These are phyloP conservation scores for Phytomonas sp. DNA, from an alignment of 208 protist species.

Conservation along the genomic window DNA sequence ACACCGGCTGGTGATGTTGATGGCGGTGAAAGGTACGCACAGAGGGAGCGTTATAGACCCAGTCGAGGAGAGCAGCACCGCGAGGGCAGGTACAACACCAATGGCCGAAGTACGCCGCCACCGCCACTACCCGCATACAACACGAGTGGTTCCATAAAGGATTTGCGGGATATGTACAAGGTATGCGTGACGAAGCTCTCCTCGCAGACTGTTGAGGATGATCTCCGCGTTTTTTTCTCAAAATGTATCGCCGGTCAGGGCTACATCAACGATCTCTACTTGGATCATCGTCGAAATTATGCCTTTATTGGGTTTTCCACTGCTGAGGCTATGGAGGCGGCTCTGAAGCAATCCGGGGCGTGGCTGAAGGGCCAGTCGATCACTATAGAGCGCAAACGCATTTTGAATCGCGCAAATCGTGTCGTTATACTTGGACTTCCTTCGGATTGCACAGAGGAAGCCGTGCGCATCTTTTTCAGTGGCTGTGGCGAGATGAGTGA, in stretches of 20 bases:
- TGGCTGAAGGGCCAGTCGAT: conserved; percentile 33
- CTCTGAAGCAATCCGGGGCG: conserved; percentile 39
- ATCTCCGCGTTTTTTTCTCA: conserved; percentile 38
- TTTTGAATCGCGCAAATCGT: conserved; percentile 16
- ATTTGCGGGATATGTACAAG: conserved; percentile 16
- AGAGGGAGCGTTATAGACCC: background rate
- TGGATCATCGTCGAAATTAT: conserved; percentile 23
- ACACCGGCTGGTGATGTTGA: background rate
- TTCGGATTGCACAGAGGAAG: conserved; percentile 20
- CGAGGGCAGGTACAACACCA: background rate
- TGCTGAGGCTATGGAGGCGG: conserved; percentile 29
- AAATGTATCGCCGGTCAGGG: conserved; percentile 17
- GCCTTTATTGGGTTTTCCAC: conserved; percentile 48
- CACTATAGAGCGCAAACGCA: conserved; percentile 31
- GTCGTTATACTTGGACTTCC: conserved; percentile 50
- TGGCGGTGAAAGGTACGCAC: background rate
- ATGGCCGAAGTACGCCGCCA: background rate
- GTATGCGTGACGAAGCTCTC: conserved; percentile 36
- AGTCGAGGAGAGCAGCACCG: background rate
- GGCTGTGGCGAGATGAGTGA: conserved; percentile 43
- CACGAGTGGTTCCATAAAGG: background rate
- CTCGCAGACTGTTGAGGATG: conserved; percentile 15
- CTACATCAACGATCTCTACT: conserved; percentile 33
- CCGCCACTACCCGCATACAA: background rate
- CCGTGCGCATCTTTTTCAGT: conserved; percentile 40